Evolutionary conservation across 108 stramenopile species (phyloP), one percentile per base, ranked within the genome.

Genomic region (Cafeteria roenbergensis): DNA sequence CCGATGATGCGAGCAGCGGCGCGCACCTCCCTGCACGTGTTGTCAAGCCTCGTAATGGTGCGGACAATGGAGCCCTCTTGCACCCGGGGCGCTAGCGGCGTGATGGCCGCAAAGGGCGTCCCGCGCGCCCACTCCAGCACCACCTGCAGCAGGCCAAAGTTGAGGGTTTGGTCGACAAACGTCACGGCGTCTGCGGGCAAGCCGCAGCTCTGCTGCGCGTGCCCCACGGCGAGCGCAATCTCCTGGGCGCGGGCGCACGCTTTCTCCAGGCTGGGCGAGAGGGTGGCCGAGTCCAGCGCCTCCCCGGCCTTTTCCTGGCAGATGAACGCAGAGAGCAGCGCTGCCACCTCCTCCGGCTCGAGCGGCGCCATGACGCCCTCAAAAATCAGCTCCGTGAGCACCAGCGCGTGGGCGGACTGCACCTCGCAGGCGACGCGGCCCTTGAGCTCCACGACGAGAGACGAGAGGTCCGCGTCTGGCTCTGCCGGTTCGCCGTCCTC

Each of bases 41-140:
- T 94, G 74, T 98, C 94, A 4, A 98, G 79, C 32, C 97, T 80
- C 1, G 92, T 95, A 51, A 98, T 90, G 66, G 74, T 54, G 17
- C 97, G 82, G 20, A 97, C 95, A 68, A 98, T 94, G 14, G 82
- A 84, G 22, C 97, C 97, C 69, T 98, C 97, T 71, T 94, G 92
- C 0, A 92, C 88, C n/a, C n/a, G n/a, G n/a, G n/a, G n/a, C n/a
- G n/a, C n/a, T 37, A 74, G 72, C 32, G 31, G 21, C 1, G 94
- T 98, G 54, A 92, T 88, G 36, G 84, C 80, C 63, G 69, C 89
- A 69, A 98, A 98, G 0, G 89, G 85, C 33, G 94, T 88, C 0
- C 94, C 94, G 35, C 90, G 73, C 1, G 96, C 96, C 96, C 96
- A 98, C 71, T 93, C 91, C 66, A 95, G 93, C 9, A 94, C 92